Evolutionary conservation across 1,284 basidiomycete genomes (phyloP), one percentile per base, ranked within the genome.

Genomic region (Naganishia sp.): DNA sequence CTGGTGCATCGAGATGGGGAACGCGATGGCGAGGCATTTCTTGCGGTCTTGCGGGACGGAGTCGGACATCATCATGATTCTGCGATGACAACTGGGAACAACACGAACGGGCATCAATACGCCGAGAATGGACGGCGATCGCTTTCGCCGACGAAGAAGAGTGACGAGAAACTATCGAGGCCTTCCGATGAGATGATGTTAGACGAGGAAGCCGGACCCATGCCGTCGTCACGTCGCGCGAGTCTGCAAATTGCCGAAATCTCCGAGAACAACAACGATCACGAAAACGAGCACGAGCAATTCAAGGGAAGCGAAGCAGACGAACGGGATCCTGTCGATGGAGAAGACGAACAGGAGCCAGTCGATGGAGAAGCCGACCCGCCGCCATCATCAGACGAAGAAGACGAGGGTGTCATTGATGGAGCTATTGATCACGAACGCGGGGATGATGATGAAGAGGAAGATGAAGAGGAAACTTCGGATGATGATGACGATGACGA

Each of bases 401-500:
- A 54, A 28, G 61, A 63, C 21, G 51, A 54, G 35, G 45, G 67
- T 42, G 2, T 75, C 11, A 47, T 54, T 0, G 17, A 43, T 31
- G 31, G 67, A 28, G 28, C 74, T 56, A 47, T 65, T 3, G 56
- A 54, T 23, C 55, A 18, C 17, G 55, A 52, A 10, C 45, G 15
- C 9, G 28, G 18, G 2, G 32, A 51, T 25, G n/a, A 73, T 63
- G 32, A 73, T 31, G 42, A 63, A 23, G 53, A 71, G 49, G 51
- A 71, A 51, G 47, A 71, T 21, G 10, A 72, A 25, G 11, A 71
- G 60, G 54, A 58, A 23, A 13, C 61, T 28, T n/a, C 56, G 17
- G 54, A 65, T 47, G 66, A 67, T 13, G 66, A 65, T 11, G 63
- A 66, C 11, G 65, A 67, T 13, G 66, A 67, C 21, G 54, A 63